Base-by-base conservation (phyloP, 176 grass and related monocot species). In the Carex kokanica region DNA sequence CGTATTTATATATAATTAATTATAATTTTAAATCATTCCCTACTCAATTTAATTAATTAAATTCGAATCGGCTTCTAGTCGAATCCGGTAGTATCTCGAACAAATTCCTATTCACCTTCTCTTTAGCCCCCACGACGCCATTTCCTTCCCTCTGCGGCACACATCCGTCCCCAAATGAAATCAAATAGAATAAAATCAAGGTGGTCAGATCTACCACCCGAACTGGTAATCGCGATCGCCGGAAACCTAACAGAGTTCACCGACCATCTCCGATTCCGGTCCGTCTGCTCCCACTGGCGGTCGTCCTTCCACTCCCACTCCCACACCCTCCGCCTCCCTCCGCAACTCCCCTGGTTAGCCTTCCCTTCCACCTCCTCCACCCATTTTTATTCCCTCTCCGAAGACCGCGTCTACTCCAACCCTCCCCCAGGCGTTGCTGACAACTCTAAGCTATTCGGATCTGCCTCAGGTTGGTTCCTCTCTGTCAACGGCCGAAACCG, bases 281-380 rank as follows among this genome's bases (percentile, higher is more conserved):
- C 49, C 60, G 59, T 83, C 4, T 83, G 81, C 62, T 83, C 81
- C n/a, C 81, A 83, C 23, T 83, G 81, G 63, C 64, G 81, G 1
- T 64, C 56, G 3, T 81, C 78, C 56, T 81, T 55, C 10, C 45
- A 2, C 11, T 83, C 81, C 38, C 12, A 25, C 21, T 17, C 36
- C 3, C 40, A 38, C 5, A 6, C 36, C 36, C 36, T 69, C 27
- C 62, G 21, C 23, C 56, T 34, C 23, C 16, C 60, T 10, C 16
- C 0, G 17, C 78, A 81, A 64, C 81, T 71, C 20, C 81, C 64
- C 8, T 65, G 58, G 54, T 15, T 65, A 6, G 17, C 14, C 4
- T 49, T 83, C 62, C 60, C 81, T 29, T 58, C 78, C 56, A n/a
- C 45, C 36, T 2, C 16, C 18, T 60, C 12, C 56, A 15, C 40